Conservation (phyloP, 2,329 filamentous ascomycete species). For the Fusarium caatingaense region DNA sequence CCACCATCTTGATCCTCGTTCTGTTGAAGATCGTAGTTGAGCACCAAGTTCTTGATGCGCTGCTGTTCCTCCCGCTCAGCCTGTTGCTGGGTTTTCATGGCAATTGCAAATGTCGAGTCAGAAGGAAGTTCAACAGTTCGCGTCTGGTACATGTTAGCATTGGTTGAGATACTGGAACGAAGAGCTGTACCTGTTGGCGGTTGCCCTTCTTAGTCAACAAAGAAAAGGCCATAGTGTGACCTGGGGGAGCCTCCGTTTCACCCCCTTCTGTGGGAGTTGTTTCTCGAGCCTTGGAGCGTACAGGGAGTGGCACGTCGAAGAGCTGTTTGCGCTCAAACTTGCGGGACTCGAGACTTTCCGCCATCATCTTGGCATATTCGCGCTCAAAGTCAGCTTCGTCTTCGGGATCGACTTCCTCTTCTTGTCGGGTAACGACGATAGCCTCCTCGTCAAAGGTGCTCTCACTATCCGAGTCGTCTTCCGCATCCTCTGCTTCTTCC, state of each 20-base stretch:
- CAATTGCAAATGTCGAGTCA: conserved; percentile 93
- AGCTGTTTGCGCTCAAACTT: conserved; percentile 95
- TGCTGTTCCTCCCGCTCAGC: conserved; percentile 97
- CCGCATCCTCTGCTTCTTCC: conserved; percentile 68
- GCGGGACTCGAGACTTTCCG: conserved; percentile 93
- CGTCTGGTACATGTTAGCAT: conserved; percentile 66
- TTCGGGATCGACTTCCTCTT: conserved; percentile 91
- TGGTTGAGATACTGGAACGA: background rate
- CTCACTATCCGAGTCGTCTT: conserved; percentile 62
- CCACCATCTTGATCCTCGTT: conserved; percentile 83
- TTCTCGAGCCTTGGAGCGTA: conserved; percentile 78
- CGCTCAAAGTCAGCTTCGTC: conserved; percentile 97
- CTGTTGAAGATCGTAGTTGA: conserved; percentile 95
- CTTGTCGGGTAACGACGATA: conserved; percentile 90
- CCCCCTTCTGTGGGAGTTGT: conserved; percentile 47
- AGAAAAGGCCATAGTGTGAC: conserved; percentile 91
- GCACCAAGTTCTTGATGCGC: conserved; percentile 95
- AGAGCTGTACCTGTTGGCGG: conserved; percentile 81
- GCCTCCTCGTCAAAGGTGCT: conserved; percentile 85
- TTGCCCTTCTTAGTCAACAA: conserved; percentile 96
- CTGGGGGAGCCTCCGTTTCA: conserved; percentile 38
- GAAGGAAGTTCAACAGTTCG: conserved; percentile 89
- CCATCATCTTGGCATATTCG: conserved; percentile 98
- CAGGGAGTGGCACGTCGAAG: conserved; percentile 97
- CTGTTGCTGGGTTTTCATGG: conserved; percentile 95